Evolutionary conservation across 2,329 filamentous ascomycete species (phyloP).

Genomic region (Akanthomyces dipterigenus): DNA sequence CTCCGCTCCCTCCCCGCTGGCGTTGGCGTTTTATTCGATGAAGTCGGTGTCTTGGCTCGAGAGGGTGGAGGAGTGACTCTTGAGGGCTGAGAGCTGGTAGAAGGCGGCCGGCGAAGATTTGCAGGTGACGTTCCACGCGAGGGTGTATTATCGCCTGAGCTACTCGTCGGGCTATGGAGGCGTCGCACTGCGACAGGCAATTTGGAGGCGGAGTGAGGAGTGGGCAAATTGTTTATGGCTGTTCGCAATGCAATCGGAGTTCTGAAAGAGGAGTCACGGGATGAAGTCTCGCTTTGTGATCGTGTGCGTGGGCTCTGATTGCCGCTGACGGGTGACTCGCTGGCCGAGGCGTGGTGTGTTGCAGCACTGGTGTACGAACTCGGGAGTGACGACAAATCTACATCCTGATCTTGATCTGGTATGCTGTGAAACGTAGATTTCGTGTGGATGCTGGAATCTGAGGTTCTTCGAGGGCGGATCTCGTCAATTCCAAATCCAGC

Average conservation of each 20-base stretch:
- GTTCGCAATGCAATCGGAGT: conserved; percentile 28
- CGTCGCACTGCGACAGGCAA: conserved; percentile 42
- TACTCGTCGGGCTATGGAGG: conserved; percentile 33
- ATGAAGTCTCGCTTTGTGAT: conserved; percentile 55
- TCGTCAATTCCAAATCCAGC: conserved; percentile 55
- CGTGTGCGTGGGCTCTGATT: conserved; percentile 35
- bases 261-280: conserved; percentile 22
- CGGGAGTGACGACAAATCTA: conserved; percentile 57
- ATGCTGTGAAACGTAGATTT: conserved; percentile 45
- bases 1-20: conserved; percentile 29
- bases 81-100: conserved; percentile 32
- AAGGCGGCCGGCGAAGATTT: conserved; percentile 34
- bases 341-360: conserved; percentile 17
- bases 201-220: conserved; percentile 32
- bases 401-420: conserved; percentile 44
- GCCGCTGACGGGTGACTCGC: conserved; percentile 17
- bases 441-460: conserved; percentile 60
- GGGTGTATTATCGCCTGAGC: conserved; percentile 42
- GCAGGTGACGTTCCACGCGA: conserved; percentile 52
- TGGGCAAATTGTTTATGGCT: conserved; percentile 17
- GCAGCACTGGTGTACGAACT: conserved; percentile 52
- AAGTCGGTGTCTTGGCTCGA: conserved; percentile 34
- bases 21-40: conserved; percentile 39
- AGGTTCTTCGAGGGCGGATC: conserved; percentile 53
- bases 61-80: conserved; percentile 30